Evolutionary conservation across 768 basidiomycete species (phyloP), one percentile per base, ranked within the genome.

Genomic region (Ramaria sp.): DNA sequence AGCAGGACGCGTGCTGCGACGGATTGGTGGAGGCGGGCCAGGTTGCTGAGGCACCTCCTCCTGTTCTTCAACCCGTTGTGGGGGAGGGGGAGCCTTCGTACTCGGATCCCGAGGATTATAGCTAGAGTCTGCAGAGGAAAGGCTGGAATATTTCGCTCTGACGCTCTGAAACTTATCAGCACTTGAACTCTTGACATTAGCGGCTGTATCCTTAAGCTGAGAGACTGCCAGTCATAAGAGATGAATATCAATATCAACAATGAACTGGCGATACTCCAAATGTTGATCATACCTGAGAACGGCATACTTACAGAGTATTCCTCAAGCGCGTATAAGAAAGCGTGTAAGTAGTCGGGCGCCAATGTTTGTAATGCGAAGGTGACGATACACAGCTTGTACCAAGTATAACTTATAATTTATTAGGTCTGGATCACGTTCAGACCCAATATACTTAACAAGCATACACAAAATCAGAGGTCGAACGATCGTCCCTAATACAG

Each of bases 191-290:
- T 83, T 83, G n/a, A 75, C 82, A 57, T 79, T 81, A 20, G 68
- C 66, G 10, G 86, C 86, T 62, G 79, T 81, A 41, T 78, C 78
- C 66, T 84, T 84, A 51, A 87, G 67, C 46, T 86, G 84, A 54
- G 82, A 79, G 57, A 84, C 82, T 83, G 59, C 15, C 12, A 43
- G 22, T 53, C 22, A 42, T 37, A n/a, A 20, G n/a, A 11, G 41
- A 30, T 19, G 22, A 27, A 54, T 30, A 31, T 49, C 34, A 42
- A 31, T 47, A 24, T 33, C 34, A 37, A 7, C 13, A 2, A 7
- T 13, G 2, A 37, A 37, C 34, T 4, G 34, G 9, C 13, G 34
- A 37, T 37, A 37, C 6, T 11, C 33, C 33, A 34, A 45, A 43
- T 43, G 6, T 10, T 17, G 13, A 10, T 39, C 54, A 10, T 57